Percentiles rank a stretch among this genome's conserved stretches.
phyloP scores from a whole-genome alignment of 257 asterid species.

The Solanum piurae region DNA sequence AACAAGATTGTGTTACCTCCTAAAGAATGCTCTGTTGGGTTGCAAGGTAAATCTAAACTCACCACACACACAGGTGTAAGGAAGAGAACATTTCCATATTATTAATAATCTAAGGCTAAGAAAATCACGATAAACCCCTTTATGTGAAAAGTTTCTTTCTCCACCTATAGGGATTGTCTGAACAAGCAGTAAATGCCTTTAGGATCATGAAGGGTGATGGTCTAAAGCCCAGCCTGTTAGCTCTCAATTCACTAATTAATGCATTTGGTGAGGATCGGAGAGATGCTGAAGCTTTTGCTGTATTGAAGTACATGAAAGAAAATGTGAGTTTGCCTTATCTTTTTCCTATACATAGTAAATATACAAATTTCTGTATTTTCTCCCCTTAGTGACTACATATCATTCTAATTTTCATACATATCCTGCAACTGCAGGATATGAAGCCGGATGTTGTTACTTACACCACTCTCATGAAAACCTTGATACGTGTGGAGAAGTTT shows the following conservation, averaged over 20 bases:
- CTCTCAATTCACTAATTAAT: conserved; percentile 77
- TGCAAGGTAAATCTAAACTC: background rate
- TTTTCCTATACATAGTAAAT: background rate
- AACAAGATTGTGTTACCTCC: background rate
- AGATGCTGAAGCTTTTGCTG: conserved; percentile 85
- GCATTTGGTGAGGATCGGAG: conserved; percentile 96
- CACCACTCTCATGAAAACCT: conserved; percentile 94
- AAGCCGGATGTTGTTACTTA: conserved; percentile 89
- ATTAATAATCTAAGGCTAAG: background rate
- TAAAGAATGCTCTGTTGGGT: background rate
- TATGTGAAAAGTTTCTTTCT: conserved; percentile 1
- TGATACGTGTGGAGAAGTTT: conserved; percentile 80
- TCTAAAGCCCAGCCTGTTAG: conserved; percentile 73
- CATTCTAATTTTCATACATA: background rate
- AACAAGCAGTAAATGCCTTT: conserved; percentile 86
- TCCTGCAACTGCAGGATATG: conserved; percentile 49
- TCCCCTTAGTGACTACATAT: background rate
- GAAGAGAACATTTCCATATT: background rate
- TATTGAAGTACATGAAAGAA: conserved; percentile 86
- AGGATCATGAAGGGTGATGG: conserved; percentile 89
- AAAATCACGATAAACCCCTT: background rate
- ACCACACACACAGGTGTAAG: background rate
- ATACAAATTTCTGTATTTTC: background rate
- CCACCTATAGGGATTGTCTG: conserved; percentile 68
- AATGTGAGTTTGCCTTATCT: conserved; percentile 38